Evolutionary conservation across 306 rosid species (phyloP).

Genomic region (Castanea sativa): DNA sequence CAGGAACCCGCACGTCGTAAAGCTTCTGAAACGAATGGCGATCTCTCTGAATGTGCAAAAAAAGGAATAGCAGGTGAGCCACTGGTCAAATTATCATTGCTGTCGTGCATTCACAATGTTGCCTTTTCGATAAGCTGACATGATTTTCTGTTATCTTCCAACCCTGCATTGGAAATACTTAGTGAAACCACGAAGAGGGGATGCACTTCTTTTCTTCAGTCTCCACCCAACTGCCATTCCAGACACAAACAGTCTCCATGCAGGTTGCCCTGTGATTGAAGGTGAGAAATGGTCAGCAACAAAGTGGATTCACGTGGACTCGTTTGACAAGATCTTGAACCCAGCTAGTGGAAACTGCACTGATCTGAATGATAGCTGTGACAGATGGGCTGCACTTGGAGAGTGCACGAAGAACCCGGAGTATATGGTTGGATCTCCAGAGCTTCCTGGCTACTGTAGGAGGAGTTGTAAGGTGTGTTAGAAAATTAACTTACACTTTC

Average conservation of each 20-base stretch:
- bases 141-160: constrained; percentile 10
- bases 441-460: constrained; percentile 88
- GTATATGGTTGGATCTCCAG: constrained; percentile 86
- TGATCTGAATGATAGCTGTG: constrained; percentile 74
- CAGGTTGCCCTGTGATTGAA: constrained; percentile 92
- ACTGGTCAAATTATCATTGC: constrained; percentile 3
- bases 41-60: constrained; percentile 91
- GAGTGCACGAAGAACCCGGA: constrained; percentile 83
- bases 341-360: constrained; percentile 52
- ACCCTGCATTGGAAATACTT: constrained; percentile 13
- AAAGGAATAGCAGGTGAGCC: constrained; percentile 85
- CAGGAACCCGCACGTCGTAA: constrained; percentile 65
- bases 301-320: constrained; percentile 92
- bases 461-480: constrained; percentile 87
- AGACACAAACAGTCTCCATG: constrained; percentile 86
- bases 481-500: constrained; percentile 20
- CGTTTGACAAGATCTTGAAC: constrained; percentile 62
- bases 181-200: constrained; percentile 96
- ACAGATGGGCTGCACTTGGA: constrained; percentile 94
- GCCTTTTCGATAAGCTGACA: constrained; percentile 9
- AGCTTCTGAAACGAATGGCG: constrained; percentile 43
- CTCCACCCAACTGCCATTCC: constrained; percentile 75
- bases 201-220: constrained; percentile 97
- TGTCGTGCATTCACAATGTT: not conserved
- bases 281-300: constrained; percentile 99